A percentile compares a stretch with the other conserved stretches of the same genome.
Evolutionary conservation across 371 early-diverging fungal species (phyloP).

Genomic region (Coemansia sp.): DNA sequence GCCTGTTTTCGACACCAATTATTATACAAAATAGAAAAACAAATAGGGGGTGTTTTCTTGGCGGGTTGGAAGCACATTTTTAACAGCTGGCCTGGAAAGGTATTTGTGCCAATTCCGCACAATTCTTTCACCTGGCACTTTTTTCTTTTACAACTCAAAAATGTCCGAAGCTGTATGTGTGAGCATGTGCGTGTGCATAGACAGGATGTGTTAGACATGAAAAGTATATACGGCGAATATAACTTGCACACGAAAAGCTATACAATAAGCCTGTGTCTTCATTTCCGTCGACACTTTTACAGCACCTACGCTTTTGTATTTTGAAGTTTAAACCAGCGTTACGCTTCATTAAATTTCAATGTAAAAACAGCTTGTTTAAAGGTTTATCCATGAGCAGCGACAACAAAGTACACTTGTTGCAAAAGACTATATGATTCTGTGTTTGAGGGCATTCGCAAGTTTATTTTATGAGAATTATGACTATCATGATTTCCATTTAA

Average conservation of each 20-base stretch:
- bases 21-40: neutral
- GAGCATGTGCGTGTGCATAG: neutral
- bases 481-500: neutral
- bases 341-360: neutral
- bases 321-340: neutral
- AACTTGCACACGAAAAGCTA: neutral
- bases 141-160: neutral
- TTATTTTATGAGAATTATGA: neutral
- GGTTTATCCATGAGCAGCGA: neutral
- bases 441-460: neutral
- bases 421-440: neutral
- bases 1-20: neutral
- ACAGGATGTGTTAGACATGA: neutral
- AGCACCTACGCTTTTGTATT: neutral
- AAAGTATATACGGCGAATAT: neutral
- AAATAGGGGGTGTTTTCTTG: neutral
- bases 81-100: slow-evolving; percentile 1
- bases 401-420: neutral
- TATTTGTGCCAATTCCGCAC: neutral
- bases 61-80: neutral
- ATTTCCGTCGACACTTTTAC: neutral
- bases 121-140: neutral
- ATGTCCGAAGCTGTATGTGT: neutral
- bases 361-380: neutral
- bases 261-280: neutral